phyloP scores from a whole-genome alignment of 1,139 yeast genomes.

The Magnusiomyces starmeri region DNA sequence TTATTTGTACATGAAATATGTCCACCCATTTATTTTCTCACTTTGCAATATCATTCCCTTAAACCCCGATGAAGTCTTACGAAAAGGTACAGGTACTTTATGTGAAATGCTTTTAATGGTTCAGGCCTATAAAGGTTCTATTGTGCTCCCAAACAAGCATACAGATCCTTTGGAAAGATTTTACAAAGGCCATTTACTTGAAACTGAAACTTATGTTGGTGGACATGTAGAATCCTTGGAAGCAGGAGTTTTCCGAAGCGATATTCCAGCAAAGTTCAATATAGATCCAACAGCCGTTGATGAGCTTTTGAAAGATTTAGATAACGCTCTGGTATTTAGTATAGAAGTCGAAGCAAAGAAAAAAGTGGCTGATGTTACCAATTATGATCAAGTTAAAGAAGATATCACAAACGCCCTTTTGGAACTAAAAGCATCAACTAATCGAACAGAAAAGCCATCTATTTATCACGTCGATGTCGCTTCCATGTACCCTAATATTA shows the following conservation, averaged over 20 bases:
- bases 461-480: constrained; percentile 99
- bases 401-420: constrained; percentile 49
- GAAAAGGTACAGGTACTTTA: constrained; percentile 97
- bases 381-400: constrained; percentile 66
- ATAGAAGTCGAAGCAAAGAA: constrained; percentile 76
- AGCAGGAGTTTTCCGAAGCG: constrained; percentile 96
- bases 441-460: constrained; percentile 67
- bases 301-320: constrained; percentile 66
- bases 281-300: constrained; percentile 80
- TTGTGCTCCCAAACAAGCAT: constrained; percentile 87
- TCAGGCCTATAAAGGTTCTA: constrained; percentile 75
- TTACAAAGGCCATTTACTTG: constrained; percentile 87
- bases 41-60: constrained; percentile 92
- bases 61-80: constrained; percentile 89
- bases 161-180: constrained; percentile 87
- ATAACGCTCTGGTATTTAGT: constrained; percentile 71
- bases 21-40: constrained; percentile 94
- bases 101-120: constrained; percentile 98
- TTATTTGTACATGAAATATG: constrained; percentile 90
- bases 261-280: constrained; percentile 64
- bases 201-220: constrained; percentile 96
- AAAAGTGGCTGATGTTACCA: constrained; percentile 64
- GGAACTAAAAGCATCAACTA: constrained; percentile 54
- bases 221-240: constrained; percentile 97
- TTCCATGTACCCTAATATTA: constrained; percentile 97